phyloP scores from a whole-genome alignment of 129 eudicot genomes.

The Lactuca sativa region DNA sequence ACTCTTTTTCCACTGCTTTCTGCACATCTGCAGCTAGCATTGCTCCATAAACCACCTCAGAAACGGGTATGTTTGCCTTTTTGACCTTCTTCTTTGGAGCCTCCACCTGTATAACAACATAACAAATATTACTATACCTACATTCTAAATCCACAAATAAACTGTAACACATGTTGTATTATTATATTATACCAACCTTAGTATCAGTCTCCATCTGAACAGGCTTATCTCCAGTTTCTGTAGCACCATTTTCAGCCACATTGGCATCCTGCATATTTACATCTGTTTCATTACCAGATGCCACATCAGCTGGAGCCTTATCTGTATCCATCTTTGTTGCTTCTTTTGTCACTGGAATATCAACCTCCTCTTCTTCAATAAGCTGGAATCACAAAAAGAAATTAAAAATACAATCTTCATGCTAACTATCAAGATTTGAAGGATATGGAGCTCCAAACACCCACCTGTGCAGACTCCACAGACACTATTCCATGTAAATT shows the following conservation, averaged over 20 bases:
- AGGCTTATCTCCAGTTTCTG: conserved; percentile 49
- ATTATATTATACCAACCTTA: conserved; percentile 48
- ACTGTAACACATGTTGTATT: neutral
- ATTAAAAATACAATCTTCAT: neutral
- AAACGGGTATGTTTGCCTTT: conserved; percentile 60
- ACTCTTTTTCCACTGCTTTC: conserved; percentile 85
- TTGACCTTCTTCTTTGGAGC: conserved; percentile 89
- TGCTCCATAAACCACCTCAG: conserved; percentile 70
- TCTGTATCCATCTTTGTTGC: conserved; percentile 74
- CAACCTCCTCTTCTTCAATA: conserved; percentile 85
- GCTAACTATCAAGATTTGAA: neutral
- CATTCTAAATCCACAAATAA: neutral
- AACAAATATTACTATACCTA: neutral
- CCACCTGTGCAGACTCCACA: conserved; percentile 84
- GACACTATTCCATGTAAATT: conserved; percentile 83
- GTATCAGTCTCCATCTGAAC: conserved; percentile 73
- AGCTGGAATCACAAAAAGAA: conserved; percentile 41
- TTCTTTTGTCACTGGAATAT: conserved; percentile 71
- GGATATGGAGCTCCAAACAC: conserved; percentile 10
- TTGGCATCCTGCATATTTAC: conserved; percentile 79
- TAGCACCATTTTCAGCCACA: conserved; percentile 64
- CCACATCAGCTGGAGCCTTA: conserved; percentile 44
- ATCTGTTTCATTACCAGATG: conserved; percentile 51
- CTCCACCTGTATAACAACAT: conserved; percentile 51
- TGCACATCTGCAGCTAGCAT: conserved; percentile 71